phyloP scores from a whole-genome alignment of 2,329 filamentous ascomycete species.

The Orbilia quercus region DNA sequence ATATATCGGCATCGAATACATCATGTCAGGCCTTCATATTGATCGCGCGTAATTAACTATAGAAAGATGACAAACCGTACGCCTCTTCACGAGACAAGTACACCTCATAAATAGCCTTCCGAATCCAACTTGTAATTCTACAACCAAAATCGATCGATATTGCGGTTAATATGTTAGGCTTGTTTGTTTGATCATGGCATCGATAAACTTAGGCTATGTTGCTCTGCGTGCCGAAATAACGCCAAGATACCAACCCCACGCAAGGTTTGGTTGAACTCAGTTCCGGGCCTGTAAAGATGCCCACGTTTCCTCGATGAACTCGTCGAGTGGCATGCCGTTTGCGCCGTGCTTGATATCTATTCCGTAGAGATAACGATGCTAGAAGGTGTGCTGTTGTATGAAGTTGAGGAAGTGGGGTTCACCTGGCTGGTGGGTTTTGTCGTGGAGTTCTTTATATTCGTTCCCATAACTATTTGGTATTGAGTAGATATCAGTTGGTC shows the following conservation, averaged over 20 bases:
- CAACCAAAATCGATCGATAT: neutral
- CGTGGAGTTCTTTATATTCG: conserved; percentile 65
- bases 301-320: conserved; percentile 66
- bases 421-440: conserved; percentile 63
- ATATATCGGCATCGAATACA: too few species aligned
- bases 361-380: neutral
- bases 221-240: neutral
- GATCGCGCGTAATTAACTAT: too few species aligned
- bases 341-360: conserved; percentile 64
- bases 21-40: too few species aligned
- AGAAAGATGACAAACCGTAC: too few species aligned
- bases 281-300: conserved; percentile 63
- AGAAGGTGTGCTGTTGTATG: neutral
- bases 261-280: conserved; percentile 63
- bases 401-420: neutral
- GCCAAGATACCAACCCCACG: neutral
- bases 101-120: conserved; percentile 32
- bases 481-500: too few species aligned
- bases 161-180: too few species aligned
- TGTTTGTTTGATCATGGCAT: neutral
- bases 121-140: conserved; percentile 45
- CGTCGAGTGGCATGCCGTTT: conserved; percentile 66
- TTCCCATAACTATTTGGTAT: too few species aligned
- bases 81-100: too few species aligned
- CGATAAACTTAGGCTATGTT: conserved; percentile 4